Percentiles rank a stretch among this genome's conserved stretches.
Conservation (phyloP, 352 stramenopile genomes). For the Phytophthora fragariaefolia region DNA sequence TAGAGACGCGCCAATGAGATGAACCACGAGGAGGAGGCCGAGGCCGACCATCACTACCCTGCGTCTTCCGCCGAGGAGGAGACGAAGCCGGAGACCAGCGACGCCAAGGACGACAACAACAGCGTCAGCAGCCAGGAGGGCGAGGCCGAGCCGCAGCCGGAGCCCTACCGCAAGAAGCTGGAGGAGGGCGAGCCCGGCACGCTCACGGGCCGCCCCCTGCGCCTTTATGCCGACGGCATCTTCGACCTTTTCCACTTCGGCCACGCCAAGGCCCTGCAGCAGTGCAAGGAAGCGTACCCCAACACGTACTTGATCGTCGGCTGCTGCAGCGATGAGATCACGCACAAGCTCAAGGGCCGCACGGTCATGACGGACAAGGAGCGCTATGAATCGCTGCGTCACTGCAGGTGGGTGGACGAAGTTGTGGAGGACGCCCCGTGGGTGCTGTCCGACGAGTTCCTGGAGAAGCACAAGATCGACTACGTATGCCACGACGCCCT, state of each 20-base stretch:
- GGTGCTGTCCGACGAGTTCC: constrained; percentile 86
- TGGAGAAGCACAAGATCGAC: constrained; percentile 87
- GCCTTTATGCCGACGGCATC: constrained; percentile 89
- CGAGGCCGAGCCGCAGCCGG: constrained; percentile 33
- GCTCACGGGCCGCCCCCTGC: constrained; percentile 75
- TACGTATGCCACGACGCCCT: constrained; percentile 91
- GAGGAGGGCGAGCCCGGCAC: constrained; percentile 73
- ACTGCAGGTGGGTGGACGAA: constrained; percentile 90
- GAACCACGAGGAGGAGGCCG: constrained; percentile 45
- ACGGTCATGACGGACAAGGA: constrained; percentile 91
- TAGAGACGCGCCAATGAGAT: constrained; percentile 48
- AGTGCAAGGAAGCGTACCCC: constrained; percentile 88
- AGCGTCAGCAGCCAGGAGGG: constrained; percentile 36
- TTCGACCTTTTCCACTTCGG: constrained; percentile 92
- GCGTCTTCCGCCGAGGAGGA: constrained; percentile 19
- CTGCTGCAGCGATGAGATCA: constrained; percentile 88
- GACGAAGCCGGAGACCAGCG: constrained; percentile 7
- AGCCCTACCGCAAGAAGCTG: constrained; percentile 69
- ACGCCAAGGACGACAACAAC: constrained; percentile 30
- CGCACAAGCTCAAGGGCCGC: constrained; percentile 87
- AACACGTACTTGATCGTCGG: constrained; percentile 89
- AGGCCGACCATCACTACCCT: constrained; percentile 30
- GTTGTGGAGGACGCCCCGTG: constrained; percentile 89
- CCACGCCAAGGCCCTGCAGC: constrained; percentile 86
- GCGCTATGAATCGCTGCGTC: constrained; percentile 84